These are phyloP conservation scores for Pythium volutum DNA, from an alignment of 352 stramenopile species.

Conservation along the genomic window DNA sequence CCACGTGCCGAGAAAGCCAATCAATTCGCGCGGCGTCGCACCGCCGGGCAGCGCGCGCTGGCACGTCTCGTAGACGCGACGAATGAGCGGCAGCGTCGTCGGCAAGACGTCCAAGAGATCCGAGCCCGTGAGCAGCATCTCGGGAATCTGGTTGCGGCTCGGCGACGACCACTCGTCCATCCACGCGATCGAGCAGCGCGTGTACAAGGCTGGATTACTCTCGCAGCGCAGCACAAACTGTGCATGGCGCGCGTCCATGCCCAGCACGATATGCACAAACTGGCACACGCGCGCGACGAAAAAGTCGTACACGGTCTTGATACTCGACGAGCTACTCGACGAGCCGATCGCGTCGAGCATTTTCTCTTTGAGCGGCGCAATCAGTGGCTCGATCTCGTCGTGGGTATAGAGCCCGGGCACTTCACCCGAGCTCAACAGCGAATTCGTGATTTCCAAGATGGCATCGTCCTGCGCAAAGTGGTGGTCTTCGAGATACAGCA, in stretches of 20 bases:
- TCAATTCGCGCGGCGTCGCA: conserved; percentile 82
- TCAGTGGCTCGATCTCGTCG: conserved; percentile 92
- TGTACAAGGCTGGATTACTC: conserved; percentile 93
- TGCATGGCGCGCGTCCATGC: conserved; percentile 65
- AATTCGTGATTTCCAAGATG: conserved; percentile 92
- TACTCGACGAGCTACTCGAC: conserved; percentile 36
- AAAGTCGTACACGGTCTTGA: conserved; percentile 91
- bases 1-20: conserved; percentile 86
- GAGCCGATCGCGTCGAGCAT: conserved; percentile 81
- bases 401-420: conserved; percentile 92
- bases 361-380: conserved; percentile 87
- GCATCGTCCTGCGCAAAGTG: conserved; percentile 84
- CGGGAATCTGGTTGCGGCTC: conserved; percentile 78
- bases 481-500: conserved; percentile 93
- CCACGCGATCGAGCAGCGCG: conserved; percentile 89
- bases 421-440: conserved; percentile 88
- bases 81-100: conserved; percentile 55
- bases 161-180: conserved; percentile 88
- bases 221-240: conserved; percentile 89
- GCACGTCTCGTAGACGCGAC: conserved; percentile 60
- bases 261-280: conserved; percentile 88
- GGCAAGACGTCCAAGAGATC: conserved; percentile 59
- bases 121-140: conserved; percentile 55
- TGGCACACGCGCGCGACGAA: conserved; percentile 89
- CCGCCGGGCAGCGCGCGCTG: conserved; percentile 38